A percentile compares a stretch with the other conserved stretches of the same genome.
Conservation (phyloP, 2,329 filamentous ascomycete species). For the Talaromyces amestolkiae region DNA sequence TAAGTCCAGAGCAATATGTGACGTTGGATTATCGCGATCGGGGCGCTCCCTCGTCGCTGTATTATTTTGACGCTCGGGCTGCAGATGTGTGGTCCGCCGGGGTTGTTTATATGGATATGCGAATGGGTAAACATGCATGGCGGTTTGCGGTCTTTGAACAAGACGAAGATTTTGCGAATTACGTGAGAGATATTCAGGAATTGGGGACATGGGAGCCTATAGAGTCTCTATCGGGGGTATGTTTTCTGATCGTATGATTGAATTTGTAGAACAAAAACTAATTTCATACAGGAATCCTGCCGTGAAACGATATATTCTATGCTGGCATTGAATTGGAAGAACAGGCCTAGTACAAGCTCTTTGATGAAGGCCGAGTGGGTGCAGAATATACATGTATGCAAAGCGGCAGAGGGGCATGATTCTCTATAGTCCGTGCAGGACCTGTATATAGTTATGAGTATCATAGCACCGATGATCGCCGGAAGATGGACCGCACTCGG, state of each 20-base stretch:
- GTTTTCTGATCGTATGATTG: conserved; percentile 30
- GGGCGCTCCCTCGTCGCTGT: conserved; percentile 14
- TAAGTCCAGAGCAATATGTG: conserved; percentile 79
- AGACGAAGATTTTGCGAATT: conserved; percentile 83
- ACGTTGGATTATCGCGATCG: conserved; percentile 56
- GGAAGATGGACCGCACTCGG: background rate
- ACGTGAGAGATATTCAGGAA: conserved; percentile 76
- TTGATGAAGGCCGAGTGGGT: conserved; percentile 91
- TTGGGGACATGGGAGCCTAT: conserved; percentile 85
- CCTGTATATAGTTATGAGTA: background rate
- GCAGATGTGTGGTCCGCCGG: conserved; percentile 94
- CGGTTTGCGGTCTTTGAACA: conserved; percentile 81
- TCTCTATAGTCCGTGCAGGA: background rate
- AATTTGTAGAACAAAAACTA: background rate
- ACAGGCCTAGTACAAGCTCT: conserved; percentile 80
- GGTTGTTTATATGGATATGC: conserved; percentile 95
- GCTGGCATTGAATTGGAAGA: conserved; percentile 76
- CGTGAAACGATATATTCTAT: conserved; percentile 95
- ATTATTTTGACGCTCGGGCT: conserved; percentile 79
- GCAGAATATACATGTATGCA: conserved; percentile 83
- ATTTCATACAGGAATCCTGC: conserved; percentile 66
- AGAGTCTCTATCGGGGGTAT: conserved; percentile 72
- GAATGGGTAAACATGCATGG: conserved; percentile 86
- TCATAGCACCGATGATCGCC: background rate
- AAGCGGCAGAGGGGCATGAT: conserved; percentile 74